These are phyloP conservation scores for Fusarium pseudograminearum DNA, from an alignment of 2,329 filamentous ascomycete species.

Conservation along the genomic window DNA sequence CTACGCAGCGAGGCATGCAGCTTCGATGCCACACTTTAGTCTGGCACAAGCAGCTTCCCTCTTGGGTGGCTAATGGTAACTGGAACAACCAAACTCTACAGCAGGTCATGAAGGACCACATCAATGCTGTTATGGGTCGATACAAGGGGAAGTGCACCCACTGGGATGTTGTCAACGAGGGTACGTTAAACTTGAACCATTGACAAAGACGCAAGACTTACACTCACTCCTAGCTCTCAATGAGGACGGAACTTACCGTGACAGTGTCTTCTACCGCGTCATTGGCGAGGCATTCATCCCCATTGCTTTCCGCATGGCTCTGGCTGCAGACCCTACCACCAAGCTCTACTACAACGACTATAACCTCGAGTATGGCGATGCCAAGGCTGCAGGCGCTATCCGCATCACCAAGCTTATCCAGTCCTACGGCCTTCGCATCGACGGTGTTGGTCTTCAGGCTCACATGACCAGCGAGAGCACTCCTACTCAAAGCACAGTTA, in stretches of 20 bases:
- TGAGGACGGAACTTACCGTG: slow-evolving; percentile 23
- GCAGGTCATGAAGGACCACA: slow-evolving; percentile 18
- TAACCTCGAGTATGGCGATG: slow-evolving; percentile 21
- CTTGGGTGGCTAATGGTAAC: slow-evolving; percentile 18
- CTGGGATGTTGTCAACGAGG: slow-evolving; percentile 28
- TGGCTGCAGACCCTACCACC: slow-evolving; percentile 19
- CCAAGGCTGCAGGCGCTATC: slow-evolving; percentile 16
- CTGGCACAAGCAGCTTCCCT: slow-evolving; percentile 24
- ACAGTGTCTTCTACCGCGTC: slow-evolving; percentile 17
- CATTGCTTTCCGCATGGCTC: slow-evolving; percentile 26
- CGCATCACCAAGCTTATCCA: slow-evolving; percentile 19
- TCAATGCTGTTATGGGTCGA: slow-evolving; percentile 20
- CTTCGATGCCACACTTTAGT: slow-evolving; percentile 20
- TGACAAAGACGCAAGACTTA: background rate
- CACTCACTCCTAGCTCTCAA: slow-evolving; percentile 5
- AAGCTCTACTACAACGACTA: slow-evolving; percentile 33
- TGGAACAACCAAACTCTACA: slow-evolving; percentile 29
- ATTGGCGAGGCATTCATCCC: slow-evolving; percentile 26
- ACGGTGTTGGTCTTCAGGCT: slow-evolving; percentile 19
- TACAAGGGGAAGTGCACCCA: slow-evolving; percentile 27
- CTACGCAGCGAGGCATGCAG: slow-evolving; percentile 4
- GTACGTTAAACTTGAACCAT: background rate
- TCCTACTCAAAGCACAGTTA: slow-evolving; percentile 13
- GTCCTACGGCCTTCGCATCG: slow-evolving; percentile 24
- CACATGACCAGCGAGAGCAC: slow-evolving; percentile 33